These are phyloP conservation scores for Nothophoma quercina DNA, from an alignment of 2,329 filamentous ascomycete genomes.

Conservation along the genomic window DNA sequence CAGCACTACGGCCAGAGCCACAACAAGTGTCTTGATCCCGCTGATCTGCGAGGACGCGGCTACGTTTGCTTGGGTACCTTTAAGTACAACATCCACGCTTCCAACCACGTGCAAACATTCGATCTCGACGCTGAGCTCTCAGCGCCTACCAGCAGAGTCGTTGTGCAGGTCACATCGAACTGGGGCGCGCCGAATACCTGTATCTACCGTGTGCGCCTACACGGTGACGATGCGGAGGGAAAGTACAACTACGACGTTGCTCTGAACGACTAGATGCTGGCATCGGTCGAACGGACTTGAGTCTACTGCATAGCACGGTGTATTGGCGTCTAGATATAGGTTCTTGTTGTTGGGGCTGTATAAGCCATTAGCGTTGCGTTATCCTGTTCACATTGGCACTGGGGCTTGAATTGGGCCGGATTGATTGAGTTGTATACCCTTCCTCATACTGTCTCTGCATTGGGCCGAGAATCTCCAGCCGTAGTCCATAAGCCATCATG, in stretches of 20 bases:
- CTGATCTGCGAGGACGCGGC: constrained; percentile 16
- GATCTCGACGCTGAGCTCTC: constrained; percentile 43
- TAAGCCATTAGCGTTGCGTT: constrained; percentile 2
- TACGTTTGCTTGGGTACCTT: constrained; percentile 53
- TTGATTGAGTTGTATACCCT: constrained; percentile 15
- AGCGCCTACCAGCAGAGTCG: constrained; percentile 41
- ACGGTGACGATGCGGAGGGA: constrained; percentile 43
- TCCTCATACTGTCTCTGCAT: constrained; percentile 5
- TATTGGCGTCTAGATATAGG: not conserved
- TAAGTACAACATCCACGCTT: constrained; percentile 51
- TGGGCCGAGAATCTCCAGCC: not conserved
- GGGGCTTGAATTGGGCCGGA: not conserved
- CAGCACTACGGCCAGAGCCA: constrained; percentile 29
- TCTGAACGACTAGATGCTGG: constrained; percentile 26
- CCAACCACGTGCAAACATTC: constrained; percentile 54
- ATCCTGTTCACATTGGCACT: not conserved
- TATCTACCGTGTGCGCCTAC: constrained; percentile 56
- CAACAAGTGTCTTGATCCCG: constrained; percentile 22
- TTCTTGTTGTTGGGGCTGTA: not conserved
- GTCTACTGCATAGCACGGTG: not conserved
- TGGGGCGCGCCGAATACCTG: constrained; percentile 57
- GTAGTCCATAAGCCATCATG: not conserved
- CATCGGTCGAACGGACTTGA: not conserved
- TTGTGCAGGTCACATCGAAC: constrained; percentile 53
- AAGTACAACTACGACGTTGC: constrained; percentile 28